phyloP scores from a whole-genome alignment of 2,329 filamentous ascomycete genomes.

The Diplodia intermedia region DNA sequence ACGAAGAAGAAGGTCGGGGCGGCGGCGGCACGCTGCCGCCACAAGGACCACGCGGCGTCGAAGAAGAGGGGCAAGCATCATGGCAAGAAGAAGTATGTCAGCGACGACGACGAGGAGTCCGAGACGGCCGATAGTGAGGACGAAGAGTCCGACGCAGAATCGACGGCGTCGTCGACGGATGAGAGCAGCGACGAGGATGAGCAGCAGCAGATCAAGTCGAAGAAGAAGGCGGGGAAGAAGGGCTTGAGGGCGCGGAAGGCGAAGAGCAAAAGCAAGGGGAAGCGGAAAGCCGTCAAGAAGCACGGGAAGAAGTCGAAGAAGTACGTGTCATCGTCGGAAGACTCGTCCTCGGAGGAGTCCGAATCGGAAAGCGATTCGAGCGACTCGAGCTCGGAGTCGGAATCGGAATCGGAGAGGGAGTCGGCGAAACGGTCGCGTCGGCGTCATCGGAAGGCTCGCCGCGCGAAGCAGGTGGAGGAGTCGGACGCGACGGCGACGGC shows the following conservation, averaged over 20 bases:
- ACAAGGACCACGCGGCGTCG: slow-evolving; percentile 1
- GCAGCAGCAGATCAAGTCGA: slow-evolving; percentile 24
- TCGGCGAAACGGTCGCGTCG: slow-evolving; percentile 22
- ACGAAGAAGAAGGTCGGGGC: slow-evolving; percentile 31
- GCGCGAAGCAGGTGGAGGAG: slow-evolving; percentile 24
- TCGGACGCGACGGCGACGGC: slow-evolving; percentile 15
- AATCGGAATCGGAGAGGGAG: slow-evolving; percentile 29
- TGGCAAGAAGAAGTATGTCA: slow-evolving; percentile 33
- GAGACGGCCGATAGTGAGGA: slow-evolving; percentile 38
- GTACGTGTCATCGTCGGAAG: slow-evolving; percentile 36
- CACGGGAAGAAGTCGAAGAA: slow-evolving; percentile 40
- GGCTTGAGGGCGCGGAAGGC: slow-evolving; percentile 46
- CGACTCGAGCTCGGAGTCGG: slow-evolving; percentile 30
- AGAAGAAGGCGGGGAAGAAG: slow-evolving; percentile 36
- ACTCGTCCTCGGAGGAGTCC: slow-evolving; percentile 37
- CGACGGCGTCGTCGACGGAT: slow-evolving; percentile 35
- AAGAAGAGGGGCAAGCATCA: slow-evolving; percentile 30
- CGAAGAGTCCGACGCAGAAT: slow-evolving; percentile 36
- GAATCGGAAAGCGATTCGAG: slow-evolving; percentile 40
- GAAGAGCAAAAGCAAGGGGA: slow-evolving; percentile 31
- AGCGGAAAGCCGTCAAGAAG: slow-evolving; percentile 35
- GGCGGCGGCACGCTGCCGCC: slow-evolving; percentile 1
- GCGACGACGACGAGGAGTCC: slow-evolving; percentile 8
- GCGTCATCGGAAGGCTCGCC: slow-evolving; percentile 32
- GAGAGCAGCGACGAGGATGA: slow-evolving; percentile 30